Evolutionary conservation across 139 green algal genomes (phyloP).

Genomic region (Ostreobium quekettii): DNA sequence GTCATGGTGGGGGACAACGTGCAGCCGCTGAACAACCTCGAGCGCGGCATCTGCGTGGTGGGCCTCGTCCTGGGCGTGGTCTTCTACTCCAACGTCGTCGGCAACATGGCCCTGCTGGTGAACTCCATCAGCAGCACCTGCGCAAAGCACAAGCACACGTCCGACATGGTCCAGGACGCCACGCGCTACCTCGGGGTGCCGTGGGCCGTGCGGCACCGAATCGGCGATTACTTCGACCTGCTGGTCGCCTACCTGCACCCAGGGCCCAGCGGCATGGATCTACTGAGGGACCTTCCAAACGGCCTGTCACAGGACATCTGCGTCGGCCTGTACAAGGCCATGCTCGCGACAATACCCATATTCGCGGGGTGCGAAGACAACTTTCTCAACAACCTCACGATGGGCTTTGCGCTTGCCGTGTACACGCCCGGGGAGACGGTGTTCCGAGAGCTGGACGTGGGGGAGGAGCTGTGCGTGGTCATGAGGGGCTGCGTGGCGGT

Average conservation of each 20-base stretch:
- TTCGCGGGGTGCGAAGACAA: conserved; percentile 42
- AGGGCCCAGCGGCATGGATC: conserved; percentile 39
- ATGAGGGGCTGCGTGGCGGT: conserved; percentile 46
- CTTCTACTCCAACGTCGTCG: conserved; percentile 55
- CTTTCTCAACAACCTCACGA: conserved; percentile 46
- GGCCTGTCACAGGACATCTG: conserved; percentile 44
- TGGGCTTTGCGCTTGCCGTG: conserved; percentile 34
- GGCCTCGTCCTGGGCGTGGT: conserved; percentile 43
- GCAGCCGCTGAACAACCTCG: conserved; percentile 36
- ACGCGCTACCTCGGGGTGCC: conserved; percentile 40
- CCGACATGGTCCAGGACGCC: conserved; percentile 50
- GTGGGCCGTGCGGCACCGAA: conserved; percentile 20
- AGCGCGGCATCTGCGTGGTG: conserved; percentile 28
- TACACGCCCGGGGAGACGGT: conserved; percentile 43
- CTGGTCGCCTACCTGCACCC: conserved; percentile 43
- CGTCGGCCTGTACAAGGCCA: conserved; percentile 34
- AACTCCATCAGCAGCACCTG: conserved; percentile 49
- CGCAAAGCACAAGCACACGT: conserved; percentile 43
- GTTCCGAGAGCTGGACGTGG: conserved; percentile 45
- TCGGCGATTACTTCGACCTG: conserved; percentile 43
- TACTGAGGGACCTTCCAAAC: conserved; percentile 38
- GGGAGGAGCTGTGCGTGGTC: conserved; percentile 52
- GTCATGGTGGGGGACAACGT: conserved; percentile 52
- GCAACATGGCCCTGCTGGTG: conserved; percentile 51
- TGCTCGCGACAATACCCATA: conserved; percentile 35